phyloP scores from a whole-genome alignment of 2,329 filamentous ascomycete species.

The Claviceps sorghi region DNA sequence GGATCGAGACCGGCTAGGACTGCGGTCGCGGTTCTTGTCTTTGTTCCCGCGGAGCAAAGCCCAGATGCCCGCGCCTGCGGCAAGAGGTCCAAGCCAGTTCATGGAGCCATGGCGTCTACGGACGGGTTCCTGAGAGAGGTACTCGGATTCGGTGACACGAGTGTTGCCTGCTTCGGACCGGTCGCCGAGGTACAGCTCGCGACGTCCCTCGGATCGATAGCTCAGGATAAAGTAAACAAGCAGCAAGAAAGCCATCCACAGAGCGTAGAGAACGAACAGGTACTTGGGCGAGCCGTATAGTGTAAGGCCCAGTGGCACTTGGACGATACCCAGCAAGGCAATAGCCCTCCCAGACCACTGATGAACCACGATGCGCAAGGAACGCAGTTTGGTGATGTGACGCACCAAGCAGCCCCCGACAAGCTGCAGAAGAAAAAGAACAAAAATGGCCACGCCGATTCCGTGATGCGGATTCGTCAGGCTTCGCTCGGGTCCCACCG shows the following conservation, averaged over 20 bases:
- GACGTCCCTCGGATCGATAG: constrained; percentile 46
- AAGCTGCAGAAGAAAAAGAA: constrained; percentile 55
- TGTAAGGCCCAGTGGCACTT: constrained; percentile 78
- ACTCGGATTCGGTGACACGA: constrained; percentile 26
- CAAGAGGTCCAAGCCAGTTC: constrained; percentile 38
- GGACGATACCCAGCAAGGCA: constrained; percentile 67
- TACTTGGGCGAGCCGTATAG: constrained; percentile 80
- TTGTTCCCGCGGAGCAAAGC: constrained; percentile 33
- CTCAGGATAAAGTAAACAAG: constrained; percentile 67
- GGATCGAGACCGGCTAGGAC: constrained; percentile 24
- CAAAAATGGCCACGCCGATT: constrained; percentile 67
- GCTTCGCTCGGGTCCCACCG: constrained; percentile 57
- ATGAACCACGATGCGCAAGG: constrained; percentile 52
- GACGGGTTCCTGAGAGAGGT: constrained; percentile 21
- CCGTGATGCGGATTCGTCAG: constrained; percentile 74
- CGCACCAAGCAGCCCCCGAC: constrained; percentile 52
- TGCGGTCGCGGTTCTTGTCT: constrained; percentile 26
- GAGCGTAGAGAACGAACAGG: constrained; percentile 71
- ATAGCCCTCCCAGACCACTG: constrained; percentile 73
- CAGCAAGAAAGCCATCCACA: constrained; percentile 62
- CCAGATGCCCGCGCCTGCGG: constrained; percentile 34
- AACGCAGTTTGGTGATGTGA: constrained; percentile 33
- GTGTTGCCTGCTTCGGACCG: constrained; percentile 35
- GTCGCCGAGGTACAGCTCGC: constrained; percentile 40
- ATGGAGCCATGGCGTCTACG: constrained; percentile 18